A percentile compares a stretch with the other conserved stretches of the same genome.
Evolutionary conservation across 129 eudicot genomes (phyloP).

Genomic region (Calendula officinalis): DNA sequence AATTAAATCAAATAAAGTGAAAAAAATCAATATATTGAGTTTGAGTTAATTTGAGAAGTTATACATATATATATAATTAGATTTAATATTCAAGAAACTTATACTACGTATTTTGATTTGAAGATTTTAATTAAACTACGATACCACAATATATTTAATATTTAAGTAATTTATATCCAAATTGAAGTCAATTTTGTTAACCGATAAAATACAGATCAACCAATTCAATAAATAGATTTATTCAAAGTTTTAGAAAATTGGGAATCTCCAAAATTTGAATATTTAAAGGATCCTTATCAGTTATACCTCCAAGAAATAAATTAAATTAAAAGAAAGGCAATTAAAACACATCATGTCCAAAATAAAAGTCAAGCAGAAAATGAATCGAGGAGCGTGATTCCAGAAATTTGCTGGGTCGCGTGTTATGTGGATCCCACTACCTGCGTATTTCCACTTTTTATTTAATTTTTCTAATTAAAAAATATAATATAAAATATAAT

Average conservation of each 20-base stretch:
- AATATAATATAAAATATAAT: no score
- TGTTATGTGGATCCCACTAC: constrained; percentile 42
- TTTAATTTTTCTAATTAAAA: not conserved
- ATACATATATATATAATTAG: no score
- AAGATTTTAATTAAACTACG: no score
- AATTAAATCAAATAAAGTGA: no score
- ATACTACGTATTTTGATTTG: no score
- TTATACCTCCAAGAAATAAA: constrained; percentile 24
- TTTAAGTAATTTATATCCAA: not conserved
- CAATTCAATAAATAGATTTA: not conserved
- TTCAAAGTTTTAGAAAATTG: not conserved
- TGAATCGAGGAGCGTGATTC: constrained; percentile 54
- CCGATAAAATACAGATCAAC: not conserved
- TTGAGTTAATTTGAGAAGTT: no score
- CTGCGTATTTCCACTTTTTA: constrained; percentile 7
- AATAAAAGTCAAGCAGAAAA: constrained; percentile 19
- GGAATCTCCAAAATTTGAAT: constrained; percentile 8
- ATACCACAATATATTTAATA: no score
- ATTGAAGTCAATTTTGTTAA: not conserved
- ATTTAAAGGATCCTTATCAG: constrained; percentile 13
- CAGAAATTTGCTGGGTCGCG: constrained; percentile 59
- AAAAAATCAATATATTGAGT: no score
- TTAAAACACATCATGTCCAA: constrained; percentile 29
- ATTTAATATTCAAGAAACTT: no score
- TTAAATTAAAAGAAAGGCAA: constrained; percentile 10